Conservation (phyloP, 1,284 basidiomycete genomes). For the Athelia psychrophila region DNA sequence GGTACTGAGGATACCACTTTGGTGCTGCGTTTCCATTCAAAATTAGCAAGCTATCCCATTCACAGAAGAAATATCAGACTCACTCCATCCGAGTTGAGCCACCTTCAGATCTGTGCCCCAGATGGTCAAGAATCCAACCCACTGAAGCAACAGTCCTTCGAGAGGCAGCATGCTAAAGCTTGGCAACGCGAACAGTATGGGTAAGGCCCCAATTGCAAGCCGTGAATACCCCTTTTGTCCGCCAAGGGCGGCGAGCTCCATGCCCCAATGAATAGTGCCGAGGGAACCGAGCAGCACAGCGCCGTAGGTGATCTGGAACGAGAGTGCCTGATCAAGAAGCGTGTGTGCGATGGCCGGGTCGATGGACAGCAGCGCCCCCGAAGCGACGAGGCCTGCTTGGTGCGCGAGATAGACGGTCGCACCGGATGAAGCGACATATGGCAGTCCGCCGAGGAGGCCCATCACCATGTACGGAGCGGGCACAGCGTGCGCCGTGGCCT, state of each 20-base stretch:
- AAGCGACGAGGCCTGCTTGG: conserved; percentile 69
- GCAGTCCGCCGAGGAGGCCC: conserved; percentile 59
- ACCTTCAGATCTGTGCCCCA: conserved; percentile 86
- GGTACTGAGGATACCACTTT: conserved; percentile 92
- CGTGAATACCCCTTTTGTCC: conserved; percentile 77
- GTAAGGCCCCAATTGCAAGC: conserved; percentile 81
- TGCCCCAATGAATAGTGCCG: conserved; percentile 95
- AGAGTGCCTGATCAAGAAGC: conserved; percentile 74
- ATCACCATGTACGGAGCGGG: conserved; percentile 69
- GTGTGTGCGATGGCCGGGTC: conserved; percentile 80
- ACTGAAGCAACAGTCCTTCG: conserved; percentile 76
- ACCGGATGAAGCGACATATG: conserved; percentile 79
- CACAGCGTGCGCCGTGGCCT: conserved; percentile 60
- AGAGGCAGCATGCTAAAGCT: conserved; percentile 79
- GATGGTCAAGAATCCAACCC: conserved; percentile 82
- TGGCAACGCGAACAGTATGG: conserved; percentile 85
- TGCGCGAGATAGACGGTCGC: conserved; percentile 82
- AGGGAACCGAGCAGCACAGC: conserved; percentile 94
- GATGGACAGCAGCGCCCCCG: conserved; percentile 53
- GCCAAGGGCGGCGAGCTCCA: conserved; percentile 85
- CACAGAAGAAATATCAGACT: conserved; percentile 40
- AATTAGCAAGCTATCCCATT: conserved; percentile 68
- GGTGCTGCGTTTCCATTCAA: conserved; percentile 50
- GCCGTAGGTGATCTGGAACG: conserved; percentile 89
- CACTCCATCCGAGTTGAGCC: conserved; percentile 79